Percentiles rank a stretch among this genome's conserved stretches.
Conservation (phyloP, 352 stramenopile genomes). For the Globisporangium rhizosaccharum region DNA sequence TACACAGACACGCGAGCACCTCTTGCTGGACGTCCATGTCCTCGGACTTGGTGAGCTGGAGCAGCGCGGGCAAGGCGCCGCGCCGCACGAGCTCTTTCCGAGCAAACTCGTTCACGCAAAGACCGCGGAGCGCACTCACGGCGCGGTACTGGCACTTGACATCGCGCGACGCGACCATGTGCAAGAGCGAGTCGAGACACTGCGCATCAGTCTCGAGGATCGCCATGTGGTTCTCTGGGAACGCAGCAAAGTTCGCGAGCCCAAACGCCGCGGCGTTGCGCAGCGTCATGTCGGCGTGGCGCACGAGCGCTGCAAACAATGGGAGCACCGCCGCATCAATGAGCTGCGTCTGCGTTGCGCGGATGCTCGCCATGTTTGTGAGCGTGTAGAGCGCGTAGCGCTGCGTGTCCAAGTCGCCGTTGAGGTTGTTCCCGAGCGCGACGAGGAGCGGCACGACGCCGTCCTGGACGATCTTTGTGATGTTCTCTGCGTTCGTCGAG, state of each 20-base stretch:
- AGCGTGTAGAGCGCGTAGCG: constrained; percentile 91
- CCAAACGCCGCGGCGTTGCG: constrained; percentile 89
- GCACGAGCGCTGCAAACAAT: constrained; percentile 65
- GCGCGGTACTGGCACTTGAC: constrained; percentile 86
- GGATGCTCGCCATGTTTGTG: constrained; percentile 90
- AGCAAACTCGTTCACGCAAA: constrained; percentile 86
- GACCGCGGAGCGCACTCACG: constrained; percentile 87
- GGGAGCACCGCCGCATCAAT: constrained; percentile 69
- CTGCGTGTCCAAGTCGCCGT: constrained; percentile 90
- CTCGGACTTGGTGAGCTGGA: constrained; percentile 88
- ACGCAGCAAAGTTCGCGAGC: constrained; percentile 92
- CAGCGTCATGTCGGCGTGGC: constrained; percentile 77
- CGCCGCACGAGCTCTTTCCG: constrained; percentile 87
- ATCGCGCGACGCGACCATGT: constrained; percentile 55
- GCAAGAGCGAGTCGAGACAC: constrained; percentile 55
- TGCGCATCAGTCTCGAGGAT: constrained; percentile 51
- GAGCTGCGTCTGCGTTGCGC: constrained; percentile 79
- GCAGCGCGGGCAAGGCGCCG: constrained; percentile 82
- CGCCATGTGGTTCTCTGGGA: constrained; percentile 86
- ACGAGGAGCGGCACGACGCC: constrained; percentile 87
- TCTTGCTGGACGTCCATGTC: constrained; percentile 95
- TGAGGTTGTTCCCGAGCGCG: constrained; percentile 73
- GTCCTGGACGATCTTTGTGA: constrained; percentile 89
- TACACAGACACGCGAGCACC: constrained; percentile 95
- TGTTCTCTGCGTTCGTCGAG: constrained; percentile 88